A percentile compares a stretch with the other conserved stretches of the same genome.
Conservation (phyloP, 495 filamentous ascomycete genomes). For the Aspergillus bridgeri region DNA sequence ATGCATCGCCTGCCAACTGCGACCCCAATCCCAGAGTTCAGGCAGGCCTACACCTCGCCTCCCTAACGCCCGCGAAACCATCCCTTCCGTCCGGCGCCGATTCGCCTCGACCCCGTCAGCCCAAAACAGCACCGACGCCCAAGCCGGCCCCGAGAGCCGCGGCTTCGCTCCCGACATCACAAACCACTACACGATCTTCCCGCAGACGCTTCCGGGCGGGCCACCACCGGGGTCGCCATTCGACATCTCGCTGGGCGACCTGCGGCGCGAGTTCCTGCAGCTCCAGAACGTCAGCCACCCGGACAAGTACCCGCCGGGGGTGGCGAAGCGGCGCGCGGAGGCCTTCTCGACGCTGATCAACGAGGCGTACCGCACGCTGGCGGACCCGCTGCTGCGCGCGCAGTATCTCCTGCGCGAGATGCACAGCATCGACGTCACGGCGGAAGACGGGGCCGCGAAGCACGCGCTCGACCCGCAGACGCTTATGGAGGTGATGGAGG, state of each 20-base stretch:
- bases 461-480: slow-evolving; percentile 66
- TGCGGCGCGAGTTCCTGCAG: slow-evolving; percentile 81
- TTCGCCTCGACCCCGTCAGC: slow-evolving; percentile 9
- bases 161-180: slow-evolving; percentile 35
- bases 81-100: neutral
- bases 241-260: slow-evolving; percentile 57
- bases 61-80: neutral
- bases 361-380: slow-evolving; percentile 81
- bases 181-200: slow-evolving; percentile 86
- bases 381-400: slow-evolving; percentile 69
- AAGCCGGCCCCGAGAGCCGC: neutral
- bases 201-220: slow-evolving; percentile 70
- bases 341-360: slow-evolving; percentile 76
- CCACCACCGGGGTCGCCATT: slow-evolving; percentile 79
- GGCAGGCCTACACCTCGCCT: neutral
- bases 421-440: slow-evolving; percentile 68
- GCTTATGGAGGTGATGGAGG: slow-evolving; percentile 84
- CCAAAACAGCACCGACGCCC: neutral
- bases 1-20: slow-evolving; percentile 9
- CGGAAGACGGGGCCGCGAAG: slow-evolving; percentile 62
- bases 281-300: slow-evolving; percentile 80
- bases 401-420: slow-evolving; percentile 73
- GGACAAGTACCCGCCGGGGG: slow-evolving; percentile 61
- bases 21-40: neutral
- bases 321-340: slow-evolving; percentile 61